Evolutionary conservation across 768 basidiomycete genomes (phyloP).

Genomic region (Mycena galopus): DNA sequence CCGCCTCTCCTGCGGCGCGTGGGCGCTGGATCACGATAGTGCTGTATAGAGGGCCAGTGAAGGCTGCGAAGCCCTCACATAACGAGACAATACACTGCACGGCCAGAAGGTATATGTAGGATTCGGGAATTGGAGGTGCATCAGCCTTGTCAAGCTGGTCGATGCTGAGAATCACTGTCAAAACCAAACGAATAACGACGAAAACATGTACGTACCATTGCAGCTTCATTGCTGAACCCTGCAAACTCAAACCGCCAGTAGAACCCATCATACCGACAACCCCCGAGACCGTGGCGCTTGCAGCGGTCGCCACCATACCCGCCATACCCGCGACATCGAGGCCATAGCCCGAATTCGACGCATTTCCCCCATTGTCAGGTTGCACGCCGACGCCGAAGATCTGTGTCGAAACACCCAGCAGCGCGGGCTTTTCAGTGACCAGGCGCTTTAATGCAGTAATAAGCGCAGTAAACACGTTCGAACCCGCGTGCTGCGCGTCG

Average conservation of each 20-base stretch:
- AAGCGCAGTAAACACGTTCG: slow-evolving; percentile 82
- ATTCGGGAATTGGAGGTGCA: slow-evolving; percentile 91
- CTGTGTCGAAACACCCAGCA: slow-evolving; percentile 84
- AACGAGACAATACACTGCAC: slow-evolving; percentile 90
- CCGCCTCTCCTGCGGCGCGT: slow-evolving; percentile 70
- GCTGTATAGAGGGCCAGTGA: slow-evolving; percentile 82
- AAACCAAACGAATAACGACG: neutral
- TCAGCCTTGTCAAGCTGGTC: slow-evolving; percentile 99
- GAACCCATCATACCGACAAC: slow-evolving; percentile 89
- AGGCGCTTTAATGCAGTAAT: slow-evolving; percentile 88
- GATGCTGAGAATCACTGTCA: slow-evolving; percentile 67
- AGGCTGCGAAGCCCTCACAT: slow-evolving; percentile 86
- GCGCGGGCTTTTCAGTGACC: slow-evolving; percentile 87
- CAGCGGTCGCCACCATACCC: slow-evolving; percentile 86
- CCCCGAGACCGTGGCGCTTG: slow-evolving; percentile 86
- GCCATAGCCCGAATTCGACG: slow-evolving; percentile 61
- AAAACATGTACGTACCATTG: slow-evolving; percentile 75
- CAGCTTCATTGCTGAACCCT: slow-evolving; percentile 86
- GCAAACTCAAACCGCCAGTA: slow-evolving; percentile 77
- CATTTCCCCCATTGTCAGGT: slow-evolving; percentile 47
- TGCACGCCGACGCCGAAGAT: slow-evolving; percentile 85
- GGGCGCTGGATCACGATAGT: slow-evolving; percentile 76
- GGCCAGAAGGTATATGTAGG: slow-evolving; percentile 92
- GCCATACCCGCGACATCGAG: slow-evolving; percentile 78
- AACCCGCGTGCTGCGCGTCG: slow-evolving; percentile 70